Base-by-base conservation (phyloP, 2,329 filamentous ascomycete genomes). In the Chrysosporium queenslandicum region DNA sequence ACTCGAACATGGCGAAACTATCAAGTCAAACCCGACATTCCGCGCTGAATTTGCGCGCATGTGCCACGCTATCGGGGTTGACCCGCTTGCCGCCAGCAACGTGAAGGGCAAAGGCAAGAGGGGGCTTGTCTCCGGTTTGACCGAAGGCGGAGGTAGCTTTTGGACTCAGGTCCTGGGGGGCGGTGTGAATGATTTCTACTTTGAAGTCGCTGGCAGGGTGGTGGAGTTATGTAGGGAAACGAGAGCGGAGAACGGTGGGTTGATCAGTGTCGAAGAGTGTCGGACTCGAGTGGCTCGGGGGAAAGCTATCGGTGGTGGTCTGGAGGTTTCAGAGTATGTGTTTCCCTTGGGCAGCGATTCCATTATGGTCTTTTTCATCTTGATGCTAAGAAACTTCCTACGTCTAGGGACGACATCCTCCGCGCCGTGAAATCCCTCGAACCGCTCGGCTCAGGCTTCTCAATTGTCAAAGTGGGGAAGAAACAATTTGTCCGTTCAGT, bases 121-220 rank as follows among this genome's bases (percentile, higher is more conserved):
- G 66, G 72, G 72, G 68, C 32, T 60, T n/a, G 36, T 56, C n/a
- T 48, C 53, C n/a, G 53, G 52, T 16, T 52, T 63, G n/a, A 63
- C 64, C 21, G 68, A 69, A 47, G 75, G 73, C 4, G 80, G 40
- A 23, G 40, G 80, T 16, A 92, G 85, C 54, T 82, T 96, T 54
- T 97, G 92, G 91, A 86, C 88, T 7, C 90, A 96, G 73, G 80
- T 97, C 57, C 77, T 97, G 18, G 92, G 92, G 27, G 81, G 86
- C 55, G 89, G 83, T 61, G 90, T 98, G 60, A 94, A 96, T 66
- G 92, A 98, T 68, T 98, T 98, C 66, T 98, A 97, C 72, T 97
- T 97, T 68, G 91, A 94, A 73, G 81, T 98, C 42, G 92, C 89
- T 1, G 91, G 97, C n/a, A 79, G 87, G 46, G 86, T 97, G 0